Evolutionary conservation across 768 basidiomycete genomes (phyloP).

Genomic region (Leccinum ochraceum): DNA sequence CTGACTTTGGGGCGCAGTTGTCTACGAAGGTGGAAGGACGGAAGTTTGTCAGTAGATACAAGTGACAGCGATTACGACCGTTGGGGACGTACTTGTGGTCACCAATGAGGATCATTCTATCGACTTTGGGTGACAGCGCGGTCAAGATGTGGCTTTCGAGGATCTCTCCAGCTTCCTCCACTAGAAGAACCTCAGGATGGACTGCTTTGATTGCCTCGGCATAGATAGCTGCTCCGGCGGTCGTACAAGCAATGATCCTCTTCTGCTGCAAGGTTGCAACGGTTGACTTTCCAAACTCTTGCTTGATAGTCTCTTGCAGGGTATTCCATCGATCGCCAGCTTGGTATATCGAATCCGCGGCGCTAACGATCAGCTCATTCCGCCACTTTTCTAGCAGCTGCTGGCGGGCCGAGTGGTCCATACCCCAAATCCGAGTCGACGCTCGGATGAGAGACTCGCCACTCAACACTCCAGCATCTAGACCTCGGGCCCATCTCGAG

Average conservation of each 20-base stretch:
- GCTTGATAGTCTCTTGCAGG: slow-evolving; percentile 33
- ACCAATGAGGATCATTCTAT: slow-evolving; percentile 64
- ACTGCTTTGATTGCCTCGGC: slow-evolving; percentile 43
- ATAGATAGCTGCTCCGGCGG: slow-evolving; percentile 68
- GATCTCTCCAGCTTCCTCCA: slow-evolving; percentile 76
- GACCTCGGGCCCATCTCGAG: slow-evolving; percentile 45
- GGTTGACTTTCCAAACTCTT: slow-evolving; percentile 36
- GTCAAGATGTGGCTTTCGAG: slow-evolving; percentile 67
- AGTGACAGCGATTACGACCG: too few relatives aligned
- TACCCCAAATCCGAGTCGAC: slow-evolving; percentile 40
- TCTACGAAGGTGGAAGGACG: slow-evolving; percentile 32
- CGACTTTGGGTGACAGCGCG: slow-evolving; percentile 45
- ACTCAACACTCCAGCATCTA: slow-evolving; percentile 45
- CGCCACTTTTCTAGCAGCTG: slow-evolving; percentile 36
- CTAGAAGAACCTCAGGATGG: slow-evolving; percentile 52
- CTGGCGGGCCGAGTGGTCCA: slow-evolving; percentile 32
- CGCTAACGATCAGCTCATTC: slow-evolving; percentile 33
- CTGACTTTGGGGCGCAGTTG: slow-evolving; percentile 75
- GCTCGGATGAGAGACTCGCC: slow-evolving; percentile 25
- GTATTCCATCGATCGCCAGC: slow-evolving; percentile 39
- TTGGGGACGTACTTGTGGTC: slow-evolving; percentile 61
- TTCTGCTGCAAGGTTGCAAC: slow-evolving; percentile 41
- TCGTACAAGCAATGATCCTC: slow-evolving; percentile 67
- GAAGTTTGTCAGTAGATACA: not conserved
- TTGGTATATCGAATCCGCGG: slow-evolving; percentile 32